Percentiles rank a stretch among this genome's conserved stretches.
Evolutionary conservation across 371 early-diverging fungal genomes (phyloP).

Genomic region (Fennellomyces sp.): DNA sequence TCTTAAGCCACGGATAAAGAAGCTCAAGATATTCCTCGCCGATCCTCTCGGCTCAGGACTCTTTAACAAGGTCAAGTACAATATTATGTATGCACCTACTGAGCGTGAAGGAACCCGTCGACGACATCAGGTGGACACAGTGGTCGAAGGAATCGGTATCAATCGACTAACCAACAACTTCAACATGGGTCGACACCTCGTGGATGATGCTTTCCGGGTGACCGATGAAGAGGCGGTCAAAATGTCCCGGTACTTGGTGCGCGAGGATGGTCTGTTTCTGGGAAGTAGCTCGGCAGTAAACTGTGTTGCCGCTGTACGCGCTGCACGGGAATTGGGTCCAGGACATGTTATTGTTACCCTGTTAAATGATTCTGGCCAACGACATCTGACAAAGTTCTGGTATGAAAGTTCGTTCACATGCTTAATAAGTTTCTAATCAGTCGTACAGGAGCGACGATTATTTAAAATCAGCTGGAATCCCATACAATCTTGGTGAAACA

Average conservation of each 20-base stretch:
- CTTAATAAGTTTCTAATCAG: background rate
- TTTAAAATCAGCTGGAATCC: slow-evolving; percentile 32
- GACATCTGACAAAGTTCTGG: slow-evolving; percentile 90
- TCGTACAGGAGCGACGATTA: slow-evolving; percentile 39
- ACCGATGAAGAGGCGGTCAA: slow-evolving; percentile 89
- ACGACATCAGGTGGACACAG: slow-evolving; percentile 95
- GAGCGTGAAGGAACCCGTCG: slow-evolving; percentile 91
- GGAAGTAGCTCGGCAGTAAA: slow-evolving; percentile 94
- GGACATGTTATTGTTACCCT: slow-evolving; percentile 86
- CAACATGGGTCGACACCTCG: slow-evolving; percentile 55
- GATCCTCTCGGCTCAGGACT: slow-evolving; percentile 96
- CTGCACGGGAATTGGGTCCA: slow-evolving; percentile 73
- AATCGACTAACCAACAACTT: slow-evolving; percentile 94
- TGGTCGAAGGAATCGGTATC: slow-evolving; percentile 96
- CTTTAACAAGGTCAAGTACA: slow-evolving; percentile 88
- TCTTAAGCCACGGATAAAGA: slow-evolving; percentile 69
- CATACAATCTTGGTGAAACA: slow-evolving; percentile 24
- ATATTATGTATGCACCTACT: slow-evolving; percentile 85
- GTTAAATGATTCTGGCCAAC: slow-evolving; percentile 82
- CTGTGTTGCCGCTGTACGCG: slow-evolving; percentile 84
- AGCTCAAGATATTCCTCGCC: slow-evolving; percentile 76
- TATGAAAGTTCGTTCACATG: no score
- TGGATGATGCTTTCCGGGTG: slow-evolving; percentile 89
- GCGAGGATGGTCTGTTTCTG: slow-evolving; percentile 88
- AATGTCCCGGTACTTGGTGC: slow-evolving; percentile 88